A percentile compares a stretch with the other conserved stretches of the same genome.
Conservation (phyloP, 2,329 filamentous ascomycete genomes). For the Rhynchosporium graminicola region DNA sequence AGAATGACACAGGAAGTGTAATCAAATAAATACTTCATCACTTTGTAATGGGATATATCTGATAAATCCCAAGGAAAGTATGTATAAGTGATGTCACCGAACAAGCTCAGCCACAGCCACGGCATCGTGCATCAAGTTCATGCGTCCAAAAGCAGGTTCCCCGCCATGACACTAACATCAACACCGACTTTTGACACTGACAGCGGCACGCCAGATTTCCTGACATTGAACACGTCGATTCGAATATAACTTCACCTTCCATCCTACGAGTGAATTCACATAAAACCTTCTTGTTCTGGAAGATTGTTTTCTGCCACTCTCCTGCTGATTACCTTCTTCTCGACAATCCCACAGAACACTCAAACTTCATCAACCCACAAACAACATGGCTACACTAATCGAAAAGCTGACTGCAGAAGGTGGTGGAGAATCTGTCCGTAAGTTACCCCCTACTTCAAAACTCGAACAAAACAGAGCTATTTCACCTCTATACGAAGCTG, state of each 20-base stretch:
- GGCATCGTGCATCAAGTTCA: slow-evolving; percentile 1
- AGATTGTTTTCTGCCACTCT: neutral
- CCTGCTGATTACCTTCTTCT: neutral
- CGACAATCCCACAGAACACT: neutral
- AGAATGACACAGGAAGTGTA: too few species aligned
- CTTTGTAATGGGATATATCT: too few species aligned
- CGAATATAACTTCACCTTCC: neutral
- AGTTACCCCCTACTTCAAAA: neutral
- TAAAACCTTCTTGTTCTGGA: neutral
- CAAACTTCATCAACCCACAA: neutral
- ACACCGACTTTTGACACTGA: neutral
- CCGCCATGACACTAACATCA: neutral
- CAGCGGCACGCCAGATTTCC: neutral
- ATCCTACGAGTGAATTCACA: too few species aligned
- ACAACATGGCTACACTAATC: slow-evolving; percentile 21
- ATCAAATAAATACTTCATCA: too few species aligned
- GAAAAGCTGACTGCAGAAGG: slow-evolving; percentile 24
- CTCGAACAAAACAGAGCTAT: too few species aligned
- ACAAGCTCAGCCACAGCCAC: slow-evolving; percentile 2
- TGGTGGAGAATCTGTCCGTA: slow-evolving; percentile 20
- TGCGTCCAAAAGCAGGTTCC: slow-evolving; percentile 10
- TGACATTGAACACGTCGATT: neutral
- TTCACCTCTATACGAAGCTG: neutral
- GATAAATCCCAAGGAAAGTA: neutral
- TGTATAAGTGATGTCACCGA: slow-evolving; percentile 9